phyloP scores from a whole-genome alignment of 2,329 filamentous ascomycete species.

The Claviceps cyperi region DNA sequence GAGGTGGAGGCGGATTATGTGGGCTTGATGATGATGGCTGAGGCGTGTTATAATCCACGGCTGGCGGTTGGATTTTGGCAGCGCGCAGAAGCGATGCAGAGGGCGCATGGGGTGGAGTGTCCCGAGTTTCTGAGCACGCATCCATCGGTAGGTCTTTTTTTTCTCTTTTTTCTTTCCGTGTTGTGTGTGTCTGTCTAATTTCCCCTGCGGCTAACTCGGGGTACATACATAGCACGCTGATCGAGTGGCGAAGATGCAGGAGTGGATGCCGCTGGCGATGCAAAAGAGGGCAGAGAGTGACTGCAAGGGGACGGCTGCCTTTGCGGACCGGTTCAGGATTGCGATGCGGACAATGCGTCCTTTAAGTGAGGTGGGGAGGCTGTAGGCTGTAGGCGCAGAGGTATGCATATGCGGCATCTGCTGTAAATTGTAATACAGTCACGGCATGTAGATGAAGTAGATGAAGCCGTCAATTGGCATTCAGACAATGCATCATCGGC shows the following conservation, averaged over 20 bases:
- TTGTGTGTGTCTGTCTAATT: neutral
- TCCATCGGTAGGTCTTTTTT: conserved; percentile 44
- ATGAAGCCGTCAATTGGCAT: too few relatives aligned
- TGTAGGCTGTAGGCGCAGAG: neutral
- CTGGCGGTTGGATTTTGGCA: conserved; percentile 53
- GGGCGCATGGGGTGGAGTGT: conserved; percentile 28
- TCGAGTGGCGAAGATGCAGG: conserved; percentile 48
- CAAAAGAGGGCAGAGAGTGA: conserved; percentile 39
- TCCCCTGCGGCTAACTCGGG: too few relatives aligned
- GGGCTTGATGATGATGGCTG: conserved; percentile 69
- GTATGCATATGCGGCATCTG: neutral
- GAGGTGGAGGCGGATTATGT: conserved; percentile 72
- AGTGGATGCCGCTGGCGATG: conserved; percentile 46
- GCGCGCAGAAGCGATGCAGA: conserved; percentile 42
- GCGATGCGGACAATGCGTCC: conserved; percentile 25
- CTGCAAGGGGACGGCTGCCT: conserved; percentile 35
- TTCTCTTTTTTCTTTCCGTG: conserved; percentile 3
- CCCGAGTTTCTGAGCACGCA: conserved; percentile 67
- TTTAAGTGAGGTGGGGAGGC: conserved; percentile 4
- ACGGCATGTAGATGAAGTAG: too few relatives aligned
- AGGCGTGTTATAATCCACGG: conserved; percentile 60
- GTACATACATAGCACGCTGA: conserved; percentile 34
- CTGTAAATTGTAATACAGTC: too few relatives aligned
- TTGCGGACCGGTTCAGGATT: conserved; percentile 36
- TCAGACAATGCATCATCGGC: neutral